A percentile compares a stretch with the other conserved stretches of the same genome.
Conservation (phyloP, 2,329 filamentous ascomycete species). For the Fusarium mexicanum region DNA sequence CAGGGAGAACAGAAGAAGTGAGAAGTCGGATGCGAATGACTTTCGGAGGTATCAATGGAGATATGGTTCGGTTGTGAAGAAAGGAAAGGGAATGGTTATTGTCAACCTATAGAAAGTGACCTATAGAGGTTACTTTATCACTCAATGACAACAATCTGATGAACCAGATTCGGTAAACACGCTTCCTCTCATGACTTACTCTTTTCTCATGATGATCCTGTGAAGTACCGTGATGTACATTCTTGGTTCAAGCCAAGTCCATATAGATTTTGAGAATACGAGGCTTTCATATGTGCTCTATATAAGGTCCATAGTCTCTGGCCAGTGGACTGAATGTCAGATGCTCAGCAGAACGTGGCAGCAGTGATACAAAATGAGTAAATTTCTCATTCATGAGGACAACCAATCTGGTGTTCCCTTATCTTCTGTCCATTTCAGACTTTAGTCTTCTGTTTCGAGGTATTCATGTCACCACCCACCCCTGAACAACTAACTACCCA, state of each 20-base stretch:
- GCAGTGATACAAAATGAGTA: background rate
- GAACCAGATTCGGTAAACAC: background rate
- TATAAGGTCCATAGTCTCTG: background rate
- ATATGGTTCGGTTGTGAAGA: background rate
- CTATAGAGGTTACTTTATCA: background rate
- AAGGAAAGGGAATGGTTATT: background rate
- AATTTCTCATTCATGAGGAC: background rate
- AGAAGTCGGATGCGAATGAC: background rate
- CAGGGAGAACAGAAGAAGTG: constrained; percentile 16
- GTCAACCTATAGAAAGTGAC: background rate
- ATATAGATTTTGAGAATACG: background rate
- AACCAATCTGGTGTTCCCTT: background rate
- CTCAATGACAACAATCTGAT: background rate
- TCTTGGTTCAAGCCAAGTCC: background rate
- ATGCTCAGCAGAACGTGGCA: background rate
- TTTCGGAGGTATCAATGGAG: background rate
- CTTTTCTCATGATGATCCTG: background rate
- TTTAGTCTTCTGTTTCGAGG: background rate
- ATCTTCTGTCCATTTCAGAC: background rate
- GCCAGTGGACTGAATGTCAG: background rate
- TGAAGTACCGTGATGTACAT: background rate
- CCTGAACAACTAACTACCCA: background rate
- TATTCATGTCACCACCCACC: background rate
- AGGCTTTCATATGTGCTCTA: background rate
- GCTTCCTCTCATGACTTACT: background rate